Evolutionary conservation across 139 green algal species (phyloP).

Genomic region (Limnomonas spitsbergensis): DNA sequence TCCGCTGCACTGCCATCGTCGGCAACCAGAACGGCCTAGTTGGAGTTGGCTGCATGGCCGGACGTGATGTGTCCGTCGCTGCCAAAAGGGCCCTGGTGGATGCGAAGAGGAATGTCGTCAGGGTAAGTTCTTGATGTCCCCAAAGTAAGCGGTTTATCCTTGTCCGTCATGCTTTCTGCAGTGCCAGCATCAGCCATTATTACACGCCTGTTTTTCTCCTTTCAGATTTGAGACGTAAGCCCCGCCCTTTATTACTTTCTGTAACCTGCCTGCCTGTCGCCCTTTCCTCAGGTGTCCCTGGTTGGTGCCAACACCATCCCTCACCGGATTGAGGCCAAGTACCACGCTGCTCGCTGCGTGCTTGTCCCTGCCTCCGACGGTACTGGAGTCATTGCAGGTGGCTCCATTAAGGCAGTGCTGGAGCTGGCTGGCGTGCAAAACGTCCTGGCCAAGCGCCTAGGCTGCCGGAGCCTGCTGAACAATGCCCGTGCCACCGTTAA

Average conservation of each 20-base stretch:
- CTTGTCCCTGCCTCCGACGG: slow-evolving; percentile 85
- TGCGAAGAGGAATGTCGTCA: slow-evolving; percentile 62
- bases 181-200: too few relatives aligned
- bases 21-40: slow-evolving; percentile 66
- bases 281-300: slow-evolving; percentile 36
- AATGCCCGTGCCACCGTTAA: slow-evolving; percentile 84
- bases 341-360: slow-evolving; percentile 79
- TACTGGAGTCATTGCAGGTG: slow-evolving; percentile 80
- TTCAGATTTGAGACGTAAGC: too few relatives aligned
- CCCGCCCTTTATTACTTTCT: background rate
- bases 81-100: slow-evolving; percentile 79
- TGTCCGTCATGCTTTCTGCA: background rate
- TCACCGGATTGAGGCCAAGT: slow-evolving; percentile 77
- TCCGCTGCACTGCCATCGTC: slow-evolving; percentile 68
- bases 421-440: slow-evolving; percentile 91
- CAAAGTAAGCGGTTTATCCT: background rate
- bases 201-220: too few relatives aligned
- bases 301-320: slow-evolving; percentile 78
- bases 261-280: background rate
- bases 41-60: slow-evolving; percentile 82
- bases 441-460: slow-evolving; percentile 90
- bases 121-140: slow-evolving; percentile 46
- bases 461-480: slow-evolving; percentile 84
- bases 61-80: slow-evolving; percentile 81
- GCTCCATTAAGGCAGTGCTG: slow-evolving; percentile 82